A percentile compares a stretch with the other conserved stretches of the same genome.
Evolutionary conservation across 108 stramenopile genomes (phyloP).

Genomic region (Fragilariopsis cylindrus): DNA sequence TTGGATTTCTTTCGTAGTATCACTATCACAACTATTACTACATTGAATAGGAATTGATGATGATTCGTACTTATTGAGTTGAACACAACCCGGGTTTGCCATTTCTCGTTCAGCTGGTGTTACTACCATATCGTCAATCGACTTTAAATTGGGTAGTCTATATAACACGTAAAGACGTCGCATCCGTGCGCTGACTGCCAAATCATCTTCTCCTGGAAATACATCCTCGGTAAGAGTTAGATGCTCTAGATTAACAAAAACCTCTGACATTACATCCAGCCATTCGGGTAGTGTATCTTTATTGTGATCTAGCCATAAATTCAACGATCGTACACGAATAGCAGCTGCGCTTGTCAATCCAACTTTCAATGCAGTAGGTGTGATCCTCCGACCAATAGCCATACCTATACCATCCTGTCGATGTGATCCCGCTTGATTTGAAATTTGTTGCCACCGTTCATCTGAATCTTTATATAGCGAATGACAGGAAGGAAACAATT

Average conservation of each 20-base stretch:
- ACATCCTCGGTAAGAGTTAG: slow-evolving; percentile 26
- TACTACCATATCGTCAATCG: slow-evolving; percentile 37
- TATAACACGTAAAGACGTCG: slow-evolving; percentile 45
- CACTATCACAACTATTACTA: background rate
- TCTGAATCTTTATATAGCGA: slow-evolving; percentile 13
- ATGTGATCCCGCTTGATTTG: slow-evolving; percentile 44
- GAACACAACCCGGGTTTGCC: slow-evolving; percentile 17
- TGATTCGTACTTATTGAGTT: background rate
- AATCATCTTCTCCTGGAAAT: slow-evolving; percentile 28
- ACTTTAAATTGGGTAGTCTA: slow-evolving; percentile 36
- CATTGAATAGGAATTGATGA: no score
- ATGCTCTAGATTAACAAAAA: slow-evolving; percentile 41
- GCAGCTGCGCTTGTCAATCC: slow-evolving; percentile 24
- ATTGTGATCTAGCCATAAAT: slow-evolving; percentile 16
- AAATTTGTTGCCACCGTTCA: slow-evolving; percentile 36
- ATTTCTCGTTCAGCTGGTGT: slow-evolving; percentile 34
- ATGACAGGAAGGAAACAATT: slow-evolving; percentile 20
- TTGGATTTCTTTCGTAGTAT: background rate
- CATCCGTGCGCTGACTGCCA: slow-evolving; percentile 39
- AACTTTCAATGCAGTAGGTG: slow-evolving; percentile 19
- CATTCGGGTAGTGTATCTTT: slow-evolving; percentile 26
- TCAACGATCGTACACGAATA: slow-evolving; percentile 20
- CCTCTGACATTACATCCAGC: slow-evolving; percentile 35
- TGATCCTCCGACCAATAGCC: slow-evolving; percentile 4
- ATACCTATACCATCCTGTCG: slow-evolving; percentile 31